Conservation (phyloP, 192 early-diverging fungal genomes). For the Coemansia nantahalensis region DNA sequence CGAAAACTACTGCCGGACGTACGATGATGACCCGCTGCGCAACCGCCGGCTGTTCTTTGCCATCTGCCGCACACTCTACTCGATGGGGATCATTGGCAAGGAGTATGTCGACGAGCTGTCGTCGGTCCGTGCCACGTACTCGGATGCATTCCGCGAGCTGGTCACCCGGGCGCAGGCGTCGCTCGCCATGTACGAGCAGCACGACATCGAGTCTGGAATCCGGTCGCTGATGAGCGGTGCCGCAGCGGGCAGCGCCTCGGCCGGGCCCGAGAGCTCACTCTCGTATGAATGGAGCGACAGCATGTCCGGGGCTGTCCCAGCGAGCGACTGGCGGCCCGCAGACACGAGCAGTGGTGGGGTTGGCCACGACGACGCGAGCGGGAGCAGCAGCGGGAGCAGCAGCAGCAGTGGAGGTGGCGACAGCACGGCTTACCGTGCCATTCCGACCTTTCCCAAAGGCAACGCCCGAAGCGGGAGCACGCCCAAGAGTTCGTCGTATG, state of each 20-base stretch:
- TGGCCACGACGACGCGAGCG: no score
- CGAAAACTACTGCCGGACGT: constrained; percentile 87
- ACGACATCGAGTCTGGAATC: constrained; percentile 46
- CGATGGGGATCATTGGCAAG: constrained; percentile 79
- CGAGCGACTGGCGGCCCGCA: no score
- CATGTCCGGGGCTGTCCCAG: no score
- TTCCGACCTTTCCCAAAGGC: no score
- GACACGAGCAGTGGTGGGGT: no score
- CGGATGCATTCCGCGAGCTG: constrained; percentile 79
- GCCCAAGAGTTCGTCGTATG: not conserved
- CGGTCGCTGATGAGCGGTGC: constrained; percentile 32
- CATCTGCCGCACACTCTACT: constrained; percentile 81
- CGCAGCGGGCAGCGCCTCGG: constrained; percentile 21
- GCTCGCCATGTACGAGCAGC: constrained; percentile 50
- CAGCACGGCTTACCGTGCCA: no score
- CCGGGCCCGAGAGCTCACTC: constrained; percentile 15
- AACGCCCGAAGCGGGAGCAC: no score
- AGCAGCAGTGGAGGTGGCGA: not conserved
- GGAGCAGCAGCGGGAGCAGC: not conserved
- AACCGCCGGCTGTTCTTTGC: constrained; percentile 84
- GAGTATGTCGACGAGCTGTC: constrained; percentile 84
- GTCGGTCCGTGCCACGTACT: constrained; percentile 77
- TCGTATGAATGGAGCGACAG: constrained; percentile 7
- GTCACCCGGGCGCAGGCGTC: constrained; percentile 73
- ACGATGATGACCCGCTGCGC: constrained; percentile 81